Percentiles rank a stretch among this genome's conserved stretches.
Conservation (phyloP, 1,139 yeast species). For the Pneumocystis carinii region DNA sequence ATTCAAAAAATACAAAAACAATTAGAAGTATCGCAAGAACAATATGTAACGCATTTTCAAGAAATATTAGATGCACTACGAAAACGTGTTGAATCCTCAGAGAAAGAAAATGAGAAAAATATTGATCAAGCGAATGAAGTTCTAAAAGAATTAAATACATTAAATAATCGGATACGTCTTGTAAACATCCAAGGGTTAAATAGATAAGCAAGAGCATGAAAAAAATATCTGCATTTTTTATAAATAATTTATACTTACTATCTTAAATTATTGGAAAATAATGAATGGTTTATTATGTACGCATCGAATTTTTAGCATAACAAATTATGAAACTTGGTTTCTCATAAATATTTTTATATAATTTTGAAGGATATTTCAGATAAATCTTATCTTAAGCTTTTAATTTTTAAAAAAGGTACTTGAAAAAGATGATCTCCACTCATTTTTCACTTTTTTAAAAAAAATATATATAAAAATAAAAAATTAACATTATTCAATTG, state of each 20-base stretch:
- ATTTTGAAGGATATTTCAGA: not conserved
- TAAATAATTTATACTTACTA: not conserved
- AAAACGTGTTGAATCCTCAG: not conserved
- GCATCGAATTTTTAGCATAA: not conserved
- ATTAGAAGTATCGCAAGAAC: not conserved
- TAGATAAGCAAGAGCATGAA: not conserved
- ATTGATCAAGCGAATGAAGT: not conserved
- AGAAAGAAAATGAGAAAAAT: slow-evolving; percentile 1
- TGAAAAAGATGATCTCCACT: no score
- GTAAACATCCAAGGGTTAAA: not conserved
- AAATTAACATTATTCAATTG: no score
- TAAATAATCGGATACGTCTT: not conserved
- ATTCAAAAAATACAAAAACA: not conserved
- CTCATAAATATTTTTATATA: not conserved
- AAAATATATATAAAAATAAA: no score
- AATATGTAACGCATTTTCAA: not conserved
- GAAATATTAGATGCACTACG: not conserved
- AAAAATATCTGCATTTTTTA: slow-evolving; percentile 1
- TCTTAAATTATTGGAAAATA: not conserved
- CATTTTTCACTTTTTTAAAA: no score
- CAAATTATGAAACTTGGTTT: not conserved
- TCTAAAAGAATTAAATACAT: not conserved
- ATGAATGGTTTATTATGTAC: not conserved
- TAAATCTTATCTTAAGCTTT: not conserved
- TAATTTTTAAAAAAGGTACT: not conserved